These are phyloP conservation scores for Chlamydomonas asymmetrica DNA, from an alignment of 139 green algal species.

Conservation along the genomic window DNA sequence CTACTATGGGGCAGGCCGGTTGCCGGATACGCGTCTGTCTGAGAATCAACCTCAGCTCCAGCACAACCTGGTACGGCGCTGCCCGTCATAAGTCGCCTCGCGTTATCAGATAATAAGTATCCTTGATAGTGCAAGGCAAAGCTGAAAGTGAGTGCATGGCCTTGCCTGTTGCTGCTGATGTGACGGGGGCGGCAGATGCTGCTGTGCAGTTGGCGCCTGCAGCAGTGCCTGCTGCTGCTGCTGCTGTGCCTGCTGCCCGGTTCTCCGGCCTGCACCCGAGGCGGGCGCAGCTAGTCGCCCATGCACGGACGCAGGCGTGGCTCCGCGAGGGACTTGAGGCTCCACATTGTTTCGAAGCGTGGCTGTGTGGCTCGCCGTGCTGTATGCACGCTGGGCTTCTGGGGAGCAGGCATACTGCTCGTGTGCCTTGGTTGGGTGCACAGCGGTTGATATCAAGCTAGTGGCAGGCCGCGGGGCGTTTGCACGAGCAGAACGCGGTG, in stretches of 20 bases:
- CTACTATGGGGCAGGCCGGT: not conserved
- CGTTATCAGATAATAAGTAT: not conserved
- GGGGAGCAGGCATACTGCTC: slow-evolving; percentile 45
- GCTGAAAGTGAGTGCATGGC: not conserved
- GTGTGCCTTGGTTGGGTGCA: slow-evolving; percentile 28
- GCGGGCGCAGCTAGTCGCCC: slow-evolving; percentile 21
- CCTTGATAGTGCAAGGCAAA: no score
- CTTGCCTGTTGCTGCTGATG: not conserved
- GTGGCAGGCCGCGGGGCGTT: slow-evolving; percentile 39
- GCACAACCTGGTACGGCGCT: not conserved
- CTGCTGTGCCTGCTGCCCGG: slow-evolving; percentile 11
- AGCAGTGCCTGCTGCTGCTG: no score
- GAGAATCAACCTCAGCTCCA: not conserved
- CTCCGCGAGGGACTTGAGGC: slow-evolving; percentile 4
- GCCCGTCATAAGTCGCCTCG: not conserved
- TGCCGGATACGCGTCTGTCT: not conserved
- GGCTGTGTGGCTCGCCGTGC: slow-evolving; percentile 9
- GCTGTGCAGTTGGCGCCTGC: no score
- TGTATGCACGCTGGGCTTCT: slow-evolving; percentile 41
- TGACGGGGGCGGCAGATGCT: no score
- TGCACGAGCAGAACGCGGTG: slow-evolving; percentile 2
- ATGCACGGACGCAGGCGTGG: slow-evolving; percentile 39
- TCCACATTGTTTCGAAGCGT: not conserved
- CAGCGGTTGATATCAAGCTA: slow-evolving; percentile 54
- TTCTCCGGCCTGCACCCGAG: not conserved